These are phyloP conservation scores for Ceratobasidium papillatum DNA, from an alignment of 1,284 basidiomycete genomes.

Conservation along the genomic window DNA sequence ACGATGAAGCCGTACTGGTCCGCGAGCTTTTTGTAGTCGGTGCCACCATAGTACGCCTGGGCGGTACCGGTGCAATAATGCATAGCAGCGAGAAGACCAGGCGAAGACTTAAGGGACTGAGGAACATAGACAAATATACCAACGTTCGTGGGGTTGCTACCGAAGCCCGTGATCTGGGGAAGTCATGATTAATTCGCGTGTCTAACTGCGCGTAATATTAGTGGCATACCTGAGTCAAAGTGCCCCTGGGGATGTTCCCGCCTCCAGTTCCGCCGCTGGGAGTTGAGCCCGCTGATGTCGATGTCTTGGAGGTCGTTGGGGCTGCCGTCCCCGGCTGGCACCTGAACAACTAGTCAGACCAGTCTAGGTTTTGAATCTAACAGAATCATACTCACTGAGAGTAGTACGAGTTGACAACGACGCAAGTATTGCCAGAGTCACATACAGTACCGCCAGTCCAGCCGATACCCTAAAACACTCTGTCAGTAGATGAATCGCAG, in stretches of 20 bases:
- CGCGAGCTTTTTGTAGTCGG: conserved; percentile 58
- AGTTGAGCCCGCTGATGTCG: not conserved
- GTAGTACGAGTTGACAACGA: conserved; percentile 6
- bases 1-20: conserved; percentile 61
- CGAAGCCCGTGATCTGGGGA: conserved; percentile 53
- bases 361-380: not conserved
- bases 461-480: conserved; percentile 13
- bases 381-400: conserved; percentile 17
- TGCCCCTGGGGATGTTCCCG: conserved; percentile 7
- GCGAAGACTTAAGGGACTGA: conserved; percentile 53
- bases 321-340: conserved; percentile 18
- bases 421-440: conserved; percentile 2
- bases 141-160: conserved; percentile 62
- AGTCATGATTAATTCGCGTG: too few species aligned
- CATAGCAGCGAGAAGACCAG: conserved; percentile 62
- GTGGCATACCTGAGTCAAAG: conserved; percentile 16
- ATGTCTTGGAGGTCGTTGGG: not conserved
- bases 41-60: conserved; percentile 61
- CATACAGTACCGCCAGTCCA: conserved; percentile 18
- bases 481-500: not conserved
- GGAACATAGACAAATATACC: conserved; percentile 57
- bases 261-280: conserved; percentile 3
- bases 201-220: too few species aligned
- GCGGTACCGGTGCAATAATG: conserved; percentile 63
- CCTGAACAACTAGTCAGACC: not conserved